Conservation (phyloP, 2,329 filamentous ascomycete genomes). For the Elsinoe necatrix region DNA sequence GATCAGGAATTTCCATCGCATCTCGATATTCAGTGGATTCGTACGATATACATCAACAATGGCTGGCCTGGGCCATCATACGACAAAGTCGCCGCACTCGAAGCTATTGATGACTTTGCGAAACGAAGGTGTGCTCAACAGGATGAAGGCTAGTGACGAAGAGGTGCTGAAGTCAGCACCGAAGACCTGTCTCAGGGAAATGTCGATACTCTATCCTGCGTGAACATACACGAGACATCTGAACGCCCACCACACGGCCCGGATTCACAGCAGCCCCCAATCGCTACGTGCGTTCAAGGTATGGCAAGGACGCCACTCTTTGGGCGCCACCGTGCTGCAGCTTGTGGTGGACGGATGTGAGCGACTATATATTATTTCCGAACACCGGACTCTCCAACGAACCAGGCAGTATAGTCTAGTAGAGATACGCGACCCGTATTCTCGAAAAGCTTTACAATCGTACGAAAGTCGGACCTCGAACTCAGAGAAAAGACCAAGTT, state of each 20-base stretch:
- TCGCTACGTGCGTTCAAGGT: too few species aligned
- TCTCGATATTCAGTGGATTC: background rate
- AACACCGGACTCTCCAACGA: background rate
- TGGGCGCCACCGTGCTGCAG: too few species aligned
- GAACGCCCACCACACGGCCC: too few species aligned
- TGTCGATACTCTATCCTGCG: too few species aligned
- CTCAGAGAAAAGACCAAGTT: background rate
- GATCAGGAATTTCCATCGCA: background rate
- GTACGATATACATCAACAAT: background rate
- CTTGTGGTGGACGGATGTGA: too few species aligned
- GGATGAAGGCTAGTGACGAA: background rate
- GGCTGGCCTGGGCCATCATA: background rate
- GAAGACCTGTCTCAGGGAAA: too few species aligned
- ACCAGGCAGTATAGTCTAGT: background rate
- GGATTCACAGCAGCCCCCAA: too few species aligned
- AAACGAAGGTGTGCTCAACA: background rate
- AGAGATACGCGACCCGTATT: background rate
- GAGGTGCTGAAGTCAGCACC: background rate
- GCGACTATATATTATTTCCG: background rate
- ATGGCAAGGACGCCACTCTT: too few species aligned
- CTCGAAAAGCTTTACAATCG: background rate
- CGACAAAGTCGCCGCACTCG: background rate
- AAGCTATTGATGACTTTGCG: background rate
- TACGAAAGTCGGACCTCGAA: background rate
- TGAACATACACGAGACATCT: too few species aligned